These are phyloP conservation scores for Yamadazyma trypodendri DNA, from an alignment of 1,139 yeast species.

Conservation along the genomic window DNA sequence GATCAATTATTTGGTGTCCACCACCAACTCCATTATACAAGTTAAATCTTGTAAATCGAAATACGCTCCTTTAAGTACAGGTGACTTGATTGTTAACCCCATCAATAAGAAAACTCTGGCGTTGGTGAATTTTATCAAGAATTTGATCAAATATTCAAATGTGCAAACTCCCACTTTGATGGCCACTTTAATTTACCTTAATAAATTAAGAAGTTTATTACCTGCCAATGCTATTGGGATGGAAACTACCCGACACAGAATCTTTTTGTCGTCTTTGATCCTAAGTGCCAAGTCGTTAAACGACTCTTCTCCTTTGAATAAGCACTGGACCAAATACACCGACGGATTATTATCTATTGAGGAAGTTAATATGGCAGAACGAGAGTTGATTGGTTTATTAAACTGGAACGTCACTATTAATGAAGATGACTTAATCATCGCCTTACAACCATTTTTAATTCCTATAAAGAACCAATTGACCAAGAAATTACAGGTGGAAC, in stretches of 20 bases:
- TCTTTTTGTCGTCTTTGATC: constrained; percentile 83
- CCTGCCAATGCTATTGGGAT: constrained; percentile 92
- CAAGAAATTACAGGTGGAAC: constrained; percentile 31
- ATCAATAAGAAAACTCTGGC: constrained; percentile 23
- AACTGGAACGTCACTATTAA: constrained; percentile 80
- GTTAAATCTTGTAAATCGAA: constrained; percentile 28
- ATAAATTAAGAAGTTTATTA: constrained; percentile 69
- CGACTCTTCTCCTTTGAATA: constrained; percentile 91
- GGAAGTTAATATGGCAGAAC: constrained; percentile 89
- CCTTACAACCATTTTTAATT: constrained; percentile 71
- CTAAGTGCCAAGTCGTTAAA: constrained; percentile 88
- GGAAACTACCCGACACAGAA: constrained; percentile 91
- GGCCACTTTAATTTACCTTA: constrained; percentile 83
- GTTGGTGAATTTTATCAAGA: constrained; percentile 64
- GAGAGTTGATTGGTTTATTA: constrained; percentile 76
- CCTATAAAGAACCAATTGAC: constrained; percentile 55
- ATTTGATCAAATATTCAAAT: constrained; percentile 73
- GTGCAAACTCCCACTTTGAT: constrained; percentile 94
- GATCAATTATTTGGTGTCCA: constrained; percentile 77
- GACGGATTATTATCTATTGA: constrained; percentile 71
- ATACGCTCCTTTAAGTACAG: constrained; percentile 5
- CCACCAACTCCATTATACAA: constrained; percentile 77
- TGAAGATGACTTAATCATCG: constrained; percentile 65
- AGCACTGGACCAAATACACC: constrained; percentile 93
- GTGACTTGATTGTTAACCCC: constrained; percentile 24